Conservation (phyloP, 192 early-diverging fungal genomes). For the Linnemannia exigua region DNA sequence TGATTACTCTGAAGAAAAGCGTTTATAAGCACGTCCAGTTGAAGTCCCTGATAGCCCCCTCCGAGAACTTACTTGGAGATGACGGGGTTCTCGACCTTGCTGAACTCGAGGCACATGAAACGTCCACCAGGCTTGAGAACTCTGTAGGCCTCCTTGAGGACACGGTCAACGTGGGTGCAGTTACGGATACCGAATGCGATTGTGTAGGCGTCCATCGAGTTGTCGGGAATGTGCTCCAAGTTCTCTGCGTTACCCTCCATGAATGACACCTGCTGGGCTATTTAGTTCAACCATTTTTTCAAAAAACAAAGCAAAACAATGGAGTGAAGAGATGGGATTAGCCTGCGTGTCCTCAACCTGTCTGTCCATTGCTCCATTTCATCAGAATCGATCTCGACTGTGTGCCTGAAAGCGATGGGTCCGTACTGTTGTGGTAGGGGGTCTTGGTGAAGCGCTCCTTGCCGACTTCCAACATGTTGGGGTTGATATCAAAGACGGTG, state of each 20-base stretch:
- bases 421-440: constrained; percentile 64
- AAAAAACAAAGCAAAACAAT: too few species aligned
- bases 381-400: not conserved
- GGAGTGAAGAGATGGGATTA: not conserved
- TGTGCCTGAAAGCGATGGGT: not conserved
- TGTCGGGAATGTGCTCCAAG: constrained; percentile 78
- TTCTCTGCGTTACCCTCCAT: constrained; percentile 93
- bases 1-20: too few species aligned
- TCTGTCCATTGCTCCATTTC: not conserved
- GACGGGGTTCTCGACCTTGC: constrained; percentile 89
- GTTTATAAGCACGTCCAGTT: too few species aligned
- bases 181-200: constrained; percentile 99
- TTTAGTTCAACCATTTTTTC: constrained; percentile 3
- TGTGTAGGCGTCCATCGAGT: constrained; percentile 92
- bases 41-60: too few species aligned
- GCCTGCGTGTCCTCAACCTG: not conserved
- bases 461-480: constrained; percentile 94
- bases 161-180: constrained; percentile 92
- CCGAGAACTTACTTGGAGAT: constrained; percentile 74
- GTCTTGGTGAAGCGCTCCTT: constrained; percentile 76
- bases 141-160: constrained; percentile 91
- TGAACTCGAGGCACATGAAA: constrained; percentile 97
- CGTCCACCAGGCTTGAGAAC: constrained; percentile 96
- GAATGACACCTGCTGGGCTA: constrained; percentile 77
- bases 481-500: constrained; percentile 96